Base-by-base conservation (phyloP, 1,284 basidiomycete genomes). In the Leccinum solheimii region DNA sequence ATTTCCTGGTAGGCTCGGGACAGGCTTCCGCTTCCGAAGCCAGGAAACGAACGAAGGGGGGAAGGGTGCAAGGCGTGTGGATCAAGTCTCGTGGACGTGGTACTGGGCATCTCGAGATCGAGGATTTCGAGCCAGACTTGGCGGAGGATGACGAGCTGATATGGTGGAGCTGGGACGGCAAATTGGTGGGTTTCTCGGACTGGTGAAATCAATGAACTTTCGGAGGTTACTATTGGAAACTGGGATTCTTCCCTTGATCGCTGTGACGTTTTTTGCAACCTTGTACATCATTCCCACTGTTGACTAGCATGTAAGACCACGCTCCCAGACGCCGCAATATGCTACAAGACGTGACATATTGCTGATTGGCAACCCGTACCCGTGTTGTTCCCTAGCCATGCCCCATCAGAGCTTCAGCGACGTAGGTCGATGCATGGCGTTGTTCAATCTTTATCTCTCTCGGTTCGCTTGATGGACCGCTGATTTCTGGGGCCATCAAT, bases 131-230 rank as follows among this genome's bases (percentile, higher is more conserved):
- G 3, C 52, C 63, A 48, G 60, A 62, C 27, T 54, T 65, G 45
- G 62, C 63, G 16, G 87, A 88, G 66, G 84, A 82, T 19, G 84
- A 88, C 56, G 90, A 91, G 67, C 80, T 88, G 82, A 90, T 91
- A 57, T 91, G 90, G 89, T 91, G 89, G 88, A 83, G 79, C 57
- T 91, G 90, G 89, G 83, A 90, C 66, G 87, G 88, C 9, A 88
- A 85, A 68, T 70, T 91, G 62, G 78, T 78, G n/a, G 88, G 89
- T 0, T 88, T 91, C 67, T 72, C 81, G 30, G 87, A 88, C 57
- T 90, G 87, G 86, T 90, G 55, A 73, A 45, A n/a, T 43, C 40
- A 43, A 4, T 40, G 38, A 8, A 43, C 40, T 43, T 43, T 43
- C 10, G n/a, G 40, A 19, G 40, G n/a, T 11, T 43, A 30, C 27